These are phyloP conservation scores for Piloderma croceum DNA, from an alignment of 768 basidiomycete genomes.

Conservation along the genomic window DNA sequence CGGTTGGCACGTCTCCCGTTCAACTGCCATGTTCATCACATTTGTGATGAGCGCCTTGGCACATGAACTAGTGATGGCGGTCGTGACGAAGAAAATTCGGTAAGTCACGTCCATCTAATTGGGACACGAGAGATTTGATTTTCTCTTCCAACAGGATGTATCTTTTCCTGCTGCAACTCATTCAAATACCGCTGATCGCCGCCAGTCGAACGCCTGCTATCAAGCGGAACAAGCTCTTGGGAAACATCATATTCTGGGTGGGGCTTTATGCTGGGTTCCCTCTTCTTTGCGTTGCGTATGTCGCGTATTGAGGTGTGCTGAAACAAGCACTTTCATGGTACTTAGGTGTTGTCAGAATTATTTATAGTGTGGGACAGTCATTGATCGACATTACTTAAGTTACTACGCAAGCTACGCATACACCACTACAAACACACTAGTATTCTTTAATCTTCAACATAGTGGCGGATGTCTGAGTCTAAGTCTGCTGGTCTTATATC, in stretches of 20 bases:
- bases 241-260: constrained; percentile 89
- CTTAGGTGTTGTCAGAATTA: too few species aligned
- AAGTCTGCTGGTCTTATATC: too few species aligned
- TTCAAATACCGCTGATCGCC: constrained; percentile 88
- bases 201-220: constrained; percentile 72
- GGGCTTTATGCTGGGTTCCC: constrained; percentile 92
- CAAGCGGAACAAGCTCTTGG: constrained; percentile 74
- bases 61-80: constrained; percentile 94
- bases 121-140: background rate
- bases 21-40: constrained; percentile 85
- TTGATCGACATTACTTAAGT: too few species aligned
- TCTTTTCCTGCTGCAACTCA: constrained; percentile 79
- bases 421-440: too few species aligned
- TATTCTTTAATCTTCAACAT: too few species aligned
- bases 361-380: too few species aligned
- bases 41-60: constrained; percentile 86
- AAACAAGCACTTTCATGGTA: too few species aligned
- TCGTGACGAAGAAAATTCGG: constrained; percentile 91
- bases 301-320: constrained; percentile 39
- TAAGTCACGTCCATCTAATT: constrained; percentile 26
- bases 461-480: too few species aligned
- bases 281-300: constrained; percentile 76
- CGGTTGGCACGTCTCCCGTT: constrained; percentile 67
- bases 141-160: too few species aligned
- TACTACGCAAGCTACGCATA: too few species aligned